Percentiles rank a stretch among this genome's conserved stretches.
phyloP scores from a whole-genome alignment of 306 rosid genomes.

The Malus sieversii region DNA sequence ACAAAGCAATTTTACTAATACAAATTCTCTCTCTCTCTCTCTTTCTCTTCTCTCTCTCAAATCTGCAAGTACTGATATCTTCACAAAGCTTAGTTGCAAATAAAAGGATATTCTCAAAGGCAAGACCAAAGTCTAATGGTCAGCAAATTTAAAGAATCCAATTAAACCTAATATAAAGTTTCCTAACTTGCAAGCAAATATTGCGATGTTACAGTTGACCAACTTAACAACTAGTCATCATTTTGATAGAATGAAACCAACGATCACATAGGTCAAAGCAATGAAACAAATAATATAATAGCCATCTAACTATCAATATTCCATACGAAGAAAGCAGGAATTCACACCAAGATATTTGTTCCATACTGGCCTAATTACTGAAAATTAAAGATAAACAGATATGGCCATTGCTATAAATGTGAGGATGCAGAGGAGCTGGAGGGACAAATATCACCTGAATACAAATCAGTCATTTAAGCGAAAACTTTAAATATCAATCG shows the following conservation, averaged over 20 bases:
- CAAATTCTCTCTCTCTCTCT: too few relatives aligned
- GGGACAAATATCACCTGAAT: constrained; percentile 71
- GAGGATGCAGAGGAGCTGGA: constrained; percentile 97
- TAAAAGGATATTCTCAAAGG: background rate
- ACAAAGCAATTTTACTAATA: too few relatives aligned
- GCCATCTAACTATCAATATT: background rate
- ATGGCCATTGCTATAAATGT: constrained; percentile 97
- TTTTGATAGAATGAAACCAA: background rate
- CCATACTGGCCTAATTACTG: background rate
- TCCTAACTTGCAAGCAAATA: background rate
- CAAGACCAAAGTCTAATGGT: background rate
- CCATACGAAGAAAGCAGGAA: background rate
- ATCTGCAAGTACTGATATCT: too few relatives aligned
- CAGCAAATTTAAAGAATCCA: background rate
- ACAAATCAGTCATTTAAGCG: background rate
- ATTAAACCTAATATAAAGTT: background rate
- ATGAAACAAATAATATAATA: background rate
- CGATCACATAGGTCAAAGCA: background rate
- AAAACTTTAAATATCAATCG: background rate
- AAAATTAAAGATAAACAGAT: constrained; percentile 46
- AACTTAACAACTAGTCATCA: constrained; percentile 5
- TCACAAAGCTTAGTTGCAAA: background rate
- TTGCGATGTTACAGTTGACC: background rate
- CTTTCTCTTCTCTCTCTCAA: too few relatives aligned
- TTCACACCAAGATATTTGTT: background rate